phyloP scores from a whole-genome alignment of 345 rosid species.

The Brassica carinata region DNA sequence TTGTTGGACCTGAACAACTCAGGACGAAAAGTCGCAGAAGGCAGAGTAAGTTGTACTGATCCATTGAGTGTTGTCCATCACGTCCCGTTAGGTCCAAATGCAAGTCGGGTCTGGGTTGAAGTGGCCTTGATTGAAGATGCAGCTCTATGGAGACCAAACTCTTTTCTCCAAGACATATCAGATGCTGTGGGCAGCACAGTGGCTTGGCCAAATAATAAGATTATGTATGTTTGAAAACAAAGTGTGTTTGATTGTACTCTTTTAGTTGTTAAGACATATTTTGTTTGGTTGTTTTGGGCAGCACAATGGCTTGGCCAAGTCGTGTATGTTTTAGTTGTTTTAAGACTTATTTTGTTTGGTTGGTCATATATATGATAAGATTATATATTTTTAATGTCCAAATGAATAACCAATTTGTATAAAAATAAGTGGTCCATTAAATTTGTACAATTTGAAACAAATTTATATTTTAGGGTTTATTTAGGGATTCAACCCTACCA shows the following conservation, averaged over 20 bases:
- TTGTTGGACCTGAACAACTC: background rate
- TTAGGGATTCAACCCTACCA: background rate
- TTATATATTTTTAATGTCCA: no score
- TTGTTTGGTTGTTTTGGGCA: no score
- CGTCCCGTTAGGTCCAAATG: background rate
- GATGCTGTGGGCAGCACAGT: background rate
- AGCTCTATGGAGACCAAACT: no score
- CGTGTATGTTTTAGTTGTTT: no score
- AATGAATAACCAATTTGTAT: no score
- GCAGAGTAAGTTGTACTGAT: background rate
- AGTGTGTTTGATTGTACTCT: background rate
- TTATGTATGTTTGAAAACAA: background rate
- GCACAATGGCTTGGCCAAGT: no score
- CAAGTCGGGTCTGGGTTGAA: background rate
- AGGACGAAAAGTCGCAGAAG: background rate
- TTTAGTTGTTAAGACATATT: background rate
- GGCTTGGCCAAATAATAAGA: background rate
- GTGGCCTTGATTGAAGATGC: no score
- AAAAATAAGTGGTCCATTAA: no score
- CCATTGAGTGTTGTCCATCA: background rate
- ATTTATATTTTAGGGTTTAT: no score
- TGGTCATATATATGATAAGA: no score
- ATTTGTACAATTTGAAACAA: no score
- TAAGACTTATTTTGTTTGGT: no score
- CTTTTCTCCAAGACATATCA: background rate